These are phyloP conservation scores for Mortierella hygrophila DNA, from an alignment of 192 early-diverging fungal species.

Conservation along the genomic window DNA sequence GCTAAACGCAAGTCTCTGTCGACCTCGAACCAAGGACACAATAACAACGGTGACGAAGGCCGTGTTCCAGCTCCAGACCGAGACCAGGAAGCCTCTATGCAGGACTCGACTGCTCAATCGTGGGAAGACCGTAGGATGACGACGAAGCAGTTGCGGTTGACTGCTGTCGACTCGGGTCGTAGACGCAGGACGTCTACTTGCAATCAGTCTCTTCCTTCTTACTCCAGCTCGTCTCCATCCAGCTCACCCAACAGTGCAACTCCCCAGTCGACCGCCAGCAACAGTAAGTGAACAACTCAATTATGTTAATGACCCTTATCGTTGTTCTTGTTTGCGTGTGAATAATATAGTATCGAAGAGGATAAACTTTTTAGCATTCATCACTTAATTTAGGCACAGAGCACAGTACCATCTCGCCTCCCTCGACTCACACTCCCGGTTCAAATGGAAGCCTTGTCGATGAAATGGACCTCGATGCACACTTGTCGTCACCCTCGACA, in stretches of 20 bases:
- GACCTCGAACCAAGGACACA: not conserved
- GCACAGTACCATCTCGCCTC: not conserved
- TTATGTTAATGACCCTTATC: not conserved
- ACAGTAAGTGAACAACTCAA: not conserved
- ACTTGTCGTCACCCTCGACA: not conserved
- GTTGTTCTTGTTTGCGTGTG: not conserved
- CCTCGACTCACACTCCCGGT: not conserved
- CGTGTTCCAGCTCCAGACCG: not conserved
- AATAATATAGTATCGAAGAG: not conserved
- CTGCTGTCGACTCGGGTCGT: not conserved
- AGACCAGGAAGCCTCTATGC: not conserved
- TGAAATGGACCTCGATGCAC: not conserved
- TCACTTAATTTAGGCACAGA: not conserved
- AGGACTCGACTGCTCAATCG: not conserved
- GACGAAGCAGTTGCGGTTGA: not conserved
- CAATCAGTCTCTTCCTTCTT: not conserved
- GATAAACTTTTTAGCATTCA: not conserved
- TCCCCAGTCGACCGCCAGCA: not conserved
- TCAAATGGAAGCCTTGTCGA: constrained; percentile 2
- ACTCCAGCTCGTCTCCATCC: not conserved
- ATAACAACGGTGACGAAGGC: not conserved
- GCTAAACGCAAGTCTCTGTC: not conserved
- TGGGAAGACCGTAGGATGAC: not conserved
- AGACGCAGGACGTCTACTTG: not conserved
- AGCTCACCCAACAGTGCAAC: not conserved